Evolutionary conservation across 2,329 filamentous ascomycete genomes (phyloP).

Genomic region (Paraphoma sp.): DNA sequence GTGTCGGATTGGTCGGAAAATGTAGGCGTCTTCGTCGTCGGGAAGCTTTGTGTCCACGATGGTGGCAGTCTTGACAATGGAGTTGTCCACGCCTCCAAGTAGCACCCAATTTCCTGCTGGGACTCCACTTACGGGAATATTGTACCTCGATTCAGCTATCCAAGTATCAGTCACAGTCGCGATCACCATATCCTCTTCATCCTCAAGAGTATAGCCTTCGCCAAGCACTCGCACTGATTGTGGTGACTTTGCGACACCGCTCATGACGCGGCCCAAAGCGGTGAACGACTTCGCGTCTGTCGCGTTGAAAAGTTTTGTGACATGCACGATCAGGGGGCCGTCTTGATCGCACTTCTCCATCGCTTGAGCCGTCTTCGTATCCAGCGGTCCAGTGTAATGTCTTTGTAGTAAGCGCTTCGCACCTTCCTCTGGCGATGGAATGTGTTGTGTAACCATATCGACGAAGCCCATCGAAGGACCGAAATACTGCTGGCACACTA

Average conservation of each 20-base stretch:
- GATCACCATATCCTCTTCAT: conserved; percentile 95
- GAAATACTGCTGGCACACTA: conserved; percentile 96
- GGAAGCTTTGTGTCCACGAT: conserved; percentile 81
- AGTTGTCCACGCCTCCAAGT: conserved; percentile 93
- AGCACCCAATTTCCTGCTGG: conserved; percentile 94
- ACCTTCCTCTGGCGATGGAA: conserved; percentile 84
- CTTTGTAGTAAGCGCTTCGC: conserved; percentile 78
- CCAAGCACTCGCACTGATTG: conserved; percentile 88
- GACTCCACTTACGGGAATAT: conserved; percentile 87
- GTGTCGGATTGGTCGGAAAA: conserved; percentile 91
- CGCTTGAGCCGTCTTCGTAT: conserved; percentile 78
- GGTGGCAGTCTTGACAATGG: conserved; percentile 96
- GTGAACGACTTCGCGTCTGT: conserved; percentile 90
- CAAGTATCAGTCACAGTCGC: conserved; percentile 86
- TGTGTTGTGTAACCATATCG: conserved; percentile 90
- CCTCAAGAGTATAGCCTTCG: conserved; percentile 93
- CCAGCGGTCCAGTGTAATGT: conserved; percentile 90
- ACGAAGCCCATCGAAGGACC: conserved; percentile 88
- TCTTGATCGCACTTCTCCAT: conserved; percentile 88
- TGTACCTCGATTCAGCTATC: conserved; percentile 92
- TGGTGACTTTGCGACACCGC: conserved; percentile 83
- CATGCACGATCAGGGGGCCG: conserved; percentile 86
- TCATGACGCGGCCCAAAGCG: conserved; percentile 89
- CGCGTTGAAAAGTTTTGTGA: conserved; percentile 93
- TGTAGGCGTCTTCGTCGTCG: conserved; percentile 90